These are phyloP conservation scores for Tetrahymena malaccensis DNA, from an alignment of 73 alveolate species.

Conservation along the genomic window DNA sequence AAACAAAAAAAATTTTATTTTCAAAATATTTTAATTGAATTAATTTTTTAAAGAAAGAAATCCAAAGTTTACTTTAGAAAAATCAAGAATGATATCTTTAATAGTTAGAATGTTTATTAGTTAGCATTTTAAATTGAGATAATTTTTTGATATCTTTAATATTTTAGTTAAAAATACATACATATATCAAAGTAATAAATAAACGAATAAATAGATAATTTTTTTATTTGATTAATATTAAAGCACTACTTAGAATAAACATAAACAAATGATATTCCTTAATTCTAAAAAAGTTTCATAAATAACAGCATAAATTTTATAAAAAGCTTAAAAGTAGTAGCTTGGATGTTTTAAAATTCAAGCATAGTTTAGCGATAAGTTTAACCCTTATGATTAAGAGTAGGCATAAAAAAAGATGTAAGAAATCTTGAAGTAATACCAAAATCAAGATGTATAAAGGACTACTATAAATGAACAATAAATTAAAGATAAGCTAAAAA, in stretches of 20 bases:
- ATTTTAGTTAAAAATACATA: no score
- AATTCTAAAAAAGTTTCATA: background rate
- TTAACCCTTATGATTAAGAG: background rate
- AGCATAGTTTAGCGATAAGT: background rate
- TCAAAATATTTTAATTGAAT: no score
- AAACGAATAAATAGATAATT: background rate
- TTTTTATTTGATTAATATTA: background rate
- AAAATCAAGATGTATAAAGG: background rate
- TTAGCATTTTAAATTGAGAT: no score
- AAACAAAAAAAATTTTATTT: no score
- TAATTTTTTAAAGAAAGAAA: no score
- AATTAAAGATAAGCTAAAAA: background rate
- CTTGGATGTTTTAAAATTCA: background rate
- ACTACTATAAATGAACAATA: background rate
- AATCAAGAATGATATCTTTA: background rate
- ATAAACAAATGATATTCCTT: background rate
- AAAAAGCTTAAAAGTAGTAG: background rate
- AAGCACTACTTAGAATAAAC: background rate
- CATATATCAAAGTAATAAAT: background rate
- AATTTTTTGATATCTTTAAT: no score
- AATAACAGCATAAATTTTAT: background rate
- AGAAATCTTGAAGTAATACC: background rate
- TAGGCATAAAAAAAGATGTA: background rate
- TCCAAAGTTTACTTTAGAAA: background rate
- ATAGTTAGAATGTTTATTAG: no score